Base-by-base conservation (phyloP, 208 protist species). In the Trypanosoma theileri region DNA sequence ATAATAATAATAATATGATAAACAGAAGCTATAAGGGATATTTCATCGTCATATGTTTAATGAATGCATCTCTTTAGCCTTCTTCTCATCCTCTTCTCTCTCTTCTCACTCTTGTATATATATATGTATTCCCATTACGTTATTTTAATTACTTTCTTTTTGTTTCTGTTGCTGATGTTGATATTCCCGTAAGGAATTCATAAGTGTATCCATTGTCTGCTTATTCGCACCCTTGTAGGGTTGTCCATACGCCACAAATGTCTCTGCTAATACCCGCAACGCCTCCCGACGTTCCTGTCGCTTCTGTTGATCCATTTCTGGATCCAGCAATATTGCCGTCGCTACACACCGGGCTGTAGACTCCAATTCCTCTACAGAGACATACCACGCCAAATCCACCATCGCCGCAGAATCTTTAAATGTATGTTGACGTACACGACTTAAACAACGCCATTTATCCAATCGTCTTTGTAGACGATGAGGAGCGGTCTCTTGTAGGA, bases 371-470 rank as follows among this genome's bases (percentile, higher is more conserved):
- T 79, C 75, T 6, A 87, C 84, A 16, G 79, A 83, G 12, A 67
- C 83, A 78, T 88, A 79, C 90, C 90, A 95, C 48, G 84, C 85
- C 12, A 93, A 61, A 54, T 95, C 87, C 12, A 95, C 79, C 81
- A 95, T 87, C 17, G 85, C 74, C 19, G 77, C 79, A n/a, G 80
- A 77, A 73, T 90, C 75, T 71, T 88, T 89, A 59, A 95, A 89
- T 46, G 81, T 95, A 28, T 71, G 56, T 28, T 79, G 66, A n/a
- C 89, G 82, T 40, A 92, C 75, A 11, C 65, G 68, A 24, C 64
- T 59, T 17, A 95, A 66, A 50, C 67, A 69, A 59, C 63, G 72
- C 26, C 80, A 58, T 66, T 91, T 83, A 24, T 71, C 61, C 4
- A 75, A 24, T 21, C 63, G 61, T 41, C 75, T 66, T 14, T 60